A percentile compares a stretch with the other conserved stretches of the same genome.
phyloP scores from a whole-genome alignment of 495 filamentous ascomycete genomes.

The Copromyces sp. region DNA sequence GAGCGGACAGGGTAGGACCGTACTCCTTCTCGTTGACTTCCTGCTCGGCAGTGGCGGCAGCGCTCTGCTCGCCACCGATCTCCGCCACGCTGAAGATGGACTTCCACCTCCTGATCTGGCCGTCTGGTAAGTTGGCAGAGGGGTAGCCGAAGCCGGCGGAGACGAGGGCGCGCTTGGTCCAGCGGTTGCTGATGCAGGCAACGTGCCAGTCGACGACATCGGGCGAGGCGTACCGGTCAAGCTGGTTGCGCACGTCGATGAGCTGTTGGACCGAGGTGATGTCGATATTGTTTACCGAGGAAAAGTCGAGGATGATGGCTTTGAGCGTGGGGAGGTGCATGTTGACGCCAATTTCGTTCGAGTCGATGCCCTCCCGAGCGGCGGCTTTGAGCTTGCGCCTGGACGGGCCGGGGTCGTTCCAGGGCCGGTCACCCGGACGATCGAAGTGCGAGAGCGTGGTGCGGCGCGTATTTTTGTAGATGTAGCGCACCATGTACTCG shows the following conservation, averaged over 20 bases:
- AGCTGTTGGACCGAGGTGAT: conserved; percentile 89
- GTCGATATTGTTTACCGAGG: conserved; percentile 92
- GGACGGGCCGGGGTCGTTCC: conserved; percentile 86
- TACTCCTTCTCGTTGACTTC: conserved; percentile 50
- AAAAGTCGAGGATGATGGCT: conserved; percentile 91
- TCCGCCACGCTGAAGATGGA: conserved; percentile 95
- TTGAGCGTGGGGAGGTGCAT: conserved; percentile 64
- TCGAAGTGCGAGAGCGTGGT: conserved; percentile 57
- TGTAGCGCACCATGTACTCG: conserved; percentile 62
- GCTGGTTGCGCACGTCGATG: conserved; percentile 95
- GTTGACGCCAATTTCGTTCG: conserved; percentile 33
- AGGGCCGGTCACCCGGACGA: conserved; percentile 75
- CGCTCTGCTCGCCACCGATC: conserved; percentile 61
- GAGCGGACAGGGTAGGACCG: neutral
- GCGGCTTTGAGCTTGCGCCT: conserved; percentile 20
- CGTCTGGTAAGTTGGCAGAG: conserved; percentile 38
- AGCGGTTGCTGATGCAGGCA: conserved; percentile 88
- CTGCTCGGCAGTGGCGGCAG: conserved; percentile 45
- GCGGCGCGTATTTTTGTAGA: conserved; percentile 67
- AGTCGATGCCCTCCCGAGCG: conserved; percentile 24
- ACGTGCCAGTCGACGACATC: conserved; percentile 93
- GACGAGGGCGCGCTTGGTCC: conserved; percentile 93
- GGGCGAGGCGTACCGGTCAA: conserved; percentile 78
- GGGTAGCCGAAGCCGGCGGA: conserved; percentile 90
- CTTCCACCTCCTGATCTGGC: conserved; percentile 62